Evolutionary conservation across 108 stramenopile genomes (phyloP), one percentile per base, ranked within the genome.

Genomic region (Skeletonema costatum): DNA sequence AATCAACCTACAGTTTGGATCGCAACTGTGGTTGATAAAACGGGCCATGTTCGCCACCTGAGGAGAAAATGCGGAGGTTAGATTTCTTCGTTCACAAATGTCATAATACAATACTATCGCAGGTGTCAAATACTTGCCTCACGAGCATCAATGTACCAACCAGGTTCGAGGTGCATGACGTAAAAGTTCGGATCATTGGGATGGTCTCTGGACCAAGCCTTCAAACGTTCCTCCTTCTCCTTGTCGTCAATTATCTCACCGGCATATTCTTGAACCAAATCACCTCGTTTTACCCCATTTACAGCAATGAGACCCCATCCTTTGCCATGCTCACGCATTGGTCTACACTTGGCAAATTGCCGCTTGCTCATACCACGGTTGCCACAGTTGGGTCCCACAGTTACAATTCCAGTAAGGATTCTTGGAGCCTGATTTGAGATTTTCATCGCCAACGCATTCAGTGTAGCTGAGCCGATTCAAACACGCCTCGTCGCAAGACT

Each of bases 21-120:
- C 88, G 73, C 97, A 98, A 17, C 93, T 93, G 68, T 98, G 98
- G 68, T 98, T 98, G 85, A 98, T 97, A 73, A 98, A 97, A 25
- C 98, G 86, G 53, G 88, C 85, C 64, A 88, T 60, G 71, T 95
- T 96, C 8, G 95, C 96, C 63, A 87, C 89, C n/a, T n/a, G n/a
- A n/a, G n/a, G n/a, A n/a, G n/a, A n/a, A n/a, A n/a, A n/a, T n/a
- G n/a, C n/a, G n/a, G n/a, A n/a, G n/a, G n/a, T n/a, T n/a, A n/a
- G n/a, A n/a, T n/a, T n/a, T n/a, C n/a, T n/a, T n/a, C n/a, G n/a
- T n/a, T n/a, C n/a, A n/a, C n/a, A n/a, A n/a, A n/a, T n/a, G n/a
- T n/a, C n/a, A n/a, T n/a, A n/a, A n/a, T n/a, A n/a, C n/a, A n/a
- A n/a, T n/a, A n/a, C n/a, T n/a, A n/a, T n/a, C n/a, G n/a, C n/a